A percentile compares a stretch with the other conserved stretches of the same genome.
Evolutionary conservation across 257 asterid genomes (phyloP).

Genomic region (Schizonepeta tenuifolia): DNA sequence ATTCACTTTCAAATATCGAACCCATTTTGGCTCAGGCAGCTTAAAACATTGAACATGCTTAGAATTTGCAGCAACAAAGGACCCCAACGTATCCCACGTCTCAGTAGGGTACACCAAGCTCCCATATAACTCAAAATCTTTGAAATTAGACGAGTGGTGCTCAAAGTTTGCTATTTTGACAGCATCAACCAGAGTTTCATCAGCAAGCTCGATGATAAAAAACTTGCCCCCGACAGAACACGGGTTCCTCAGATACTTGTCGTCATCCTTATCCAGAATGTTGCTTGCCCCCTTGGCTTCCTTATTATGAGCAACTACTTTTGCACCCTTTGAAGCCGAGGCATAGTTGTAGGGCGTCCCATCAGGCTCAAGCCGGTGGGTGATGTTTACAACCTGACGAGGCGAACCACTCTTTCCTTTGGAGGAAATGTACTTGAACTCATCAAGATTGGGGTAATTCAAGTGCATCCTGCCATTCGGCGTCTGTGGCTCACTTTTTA

Average conservation of each 20-base stretch:
- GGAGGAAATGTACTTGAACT: slow-evolving; percentile 64
- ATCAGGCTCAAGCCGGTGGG: slow-evolving; percentile 88
- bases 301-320: slow-evolving; percentile 83
- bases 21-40: slow-evolving; percentile 90
- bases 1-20: slow-evolving; percentile 77
- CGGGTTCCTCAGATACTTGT: slow-evolving; percentile 86
- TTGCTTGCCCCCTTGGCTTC: slow-evolving; percentile 91
- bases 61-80: slow-evolving; percentile 77
- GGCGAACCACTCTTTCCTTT: slow-evolving; percentile 55
- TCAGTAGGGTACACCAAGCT: slow-evolving; percentile 82
- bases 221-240: slow-evolving; percentile 79
- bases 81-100: slow-evolving; percentile 71
- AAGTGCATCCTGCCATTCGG: slow-evolving; percentile 52
- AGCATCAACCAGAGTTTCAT: slow-evolving; percentile 84
- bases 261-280: slow-evolving; percentile 82
- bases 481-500: slow-evolving; percentile 34
- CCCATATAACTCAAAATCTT: slow-evolving; percentile 79
- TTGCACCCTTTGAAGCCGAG: slow-evolving; percentile 88
- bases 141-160: slow-evolving; percentile 86
- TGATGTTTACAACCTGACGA: slow-evolving; percentile 60
- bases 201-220: slow-evolving; percentile 79
- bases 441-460: slow-evolving; percentile 74
- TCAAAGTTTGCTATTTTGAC: slow-evolving; percentile 91
- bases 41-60: slow-evolving; percentile 86
- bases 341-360: slow-evolving; percentile 93